A percentile compares a stretch with the other conserved stretches of the same genome.
phyloP scores from a whole-genome alignment of 352 stramenopile genomes.

The Phytophthora foliorum region DNA sequence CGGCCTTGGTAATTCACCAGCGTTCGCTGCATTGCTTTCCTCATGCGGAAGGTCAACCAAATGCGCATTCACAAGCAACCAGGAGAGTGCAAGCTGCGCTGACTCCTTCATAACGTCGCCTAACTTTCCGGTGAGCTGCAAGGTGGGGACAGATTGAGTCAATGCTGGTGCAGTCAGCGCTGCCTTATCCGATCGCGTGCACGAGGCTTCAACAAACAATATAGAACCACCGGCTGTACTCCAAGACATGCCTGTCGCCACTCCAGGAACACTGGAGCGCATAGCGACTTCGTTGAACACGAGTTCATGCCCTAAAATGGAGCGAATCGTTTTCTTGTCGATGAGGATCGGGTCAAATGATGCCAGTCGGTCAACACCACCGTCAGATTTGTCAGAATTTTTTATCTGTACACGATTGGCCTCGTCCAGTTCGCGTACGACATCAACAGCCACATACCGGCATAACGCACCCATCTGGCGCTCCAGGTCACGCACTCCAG shows the following conservation, averaged over 20 bases:
- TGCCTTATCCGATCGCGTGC: slow-evolving; percentile 47
- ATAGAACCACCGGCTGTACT: slow-evolving; percentile 83
- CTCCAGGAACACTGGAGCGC: slow-evolving; percentile 67
- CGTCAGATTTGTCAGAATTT: slow-evolving; percentile 21
- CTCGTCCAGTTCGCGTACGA: slow-evolving; percentile 64
- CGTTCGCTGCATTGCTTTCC: neutral
- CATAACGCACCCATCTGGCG: slow-evolving; percentile 82
- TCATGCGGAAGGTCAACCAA: slow-evolving; percentile 56
- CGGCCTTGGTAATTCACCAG: slow-evolving; percentile 23
- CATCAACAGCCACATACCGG: slow-evolving; percentile 73
- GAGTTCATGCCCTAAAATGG: slow-evolving; percentile 73
- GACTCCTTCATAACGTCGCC: slow-evolving; percentile 93
- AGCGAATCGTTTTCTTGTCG: slow-evolving; percentile 60
- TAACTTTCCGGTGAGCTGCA: slow-evolving; percentile 81
- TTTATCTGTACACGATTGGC: slow-evolving; percentile 16
- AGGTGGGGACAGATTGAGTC: slow-evolving; percentile 35
- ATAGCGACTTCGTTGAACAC: slow-evolving; percentile 84
- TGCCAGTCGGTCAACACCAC: slow-evolving; percentile 23
- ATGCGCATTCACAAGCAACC: slow-evolving; percentile 74
- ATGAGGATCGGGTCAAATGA: slow-evolving; percentile 54
- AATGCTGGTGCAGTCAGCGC: slow-evolving; percentile 26
- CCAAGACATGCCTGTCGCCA: slow-evolving; percentile 90
- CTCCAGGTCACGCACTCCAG: slow-evolving; percentile 87
- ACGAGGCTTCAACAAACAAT: slow-evolving; percentile 89
- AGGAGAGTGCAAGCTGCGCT: slow-evolving; percentile 85